A percentile compares a stretch with the other conserved stretches of the same genome.
These are phyloP conservation scores for Funneliformis caledonium DNA, from an alignment of 371 early-diverging fungal genomes.

Conservation along the genomic window DNA sequence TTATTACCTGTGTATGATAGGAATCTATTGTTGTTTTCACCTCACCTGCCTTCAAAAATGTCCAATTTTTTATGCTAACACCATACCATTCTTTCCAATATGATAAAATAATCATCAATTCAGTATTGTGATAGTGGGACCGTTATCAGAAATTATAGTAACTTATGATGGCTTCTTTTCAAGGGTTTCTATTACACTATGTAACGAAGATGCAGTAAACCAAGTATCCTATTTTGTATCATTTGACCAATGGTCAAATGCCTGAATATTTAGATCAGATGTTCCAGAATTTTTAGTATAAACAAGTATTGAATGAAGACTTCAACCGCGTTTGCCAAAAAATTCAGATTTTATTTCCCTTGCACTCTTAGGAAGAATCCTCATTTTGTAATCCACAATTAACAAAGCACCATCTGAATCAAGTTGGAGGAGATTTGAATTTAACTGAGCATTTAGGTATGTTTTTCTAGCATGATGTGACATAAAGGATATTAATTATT, in stretches of 20 bases:
- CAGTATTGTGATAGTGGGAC: not conserved
- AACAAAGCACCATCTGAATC: too few relatives aligned
- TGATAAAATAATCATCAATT: constrained; percentile 1
- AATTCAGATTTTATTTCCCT: too few relatives aligned
- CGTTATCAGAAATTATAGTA: not conserved
- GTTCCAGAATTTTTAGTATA: too few relatives aligned
- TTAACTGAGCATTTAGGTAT: constrained; percentile 7
- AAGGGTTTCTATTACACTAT: not conserved
- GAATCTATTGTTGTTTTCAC: not conserved
- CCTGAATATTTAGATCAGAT: not conserved
- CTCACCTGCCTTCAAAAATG: not conserved
- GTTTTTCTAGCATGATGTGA: not conserved
- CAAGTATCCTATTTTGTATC: not conserved
- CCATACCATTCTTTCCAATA: not conserved
- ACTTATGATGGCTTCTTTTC: not conserved
- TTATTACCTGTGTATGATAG: not conserved
- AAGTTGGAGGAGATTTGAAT: not conserved
- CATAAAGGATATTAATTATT: not conserved
- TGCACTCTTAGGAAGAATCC: not conserved
- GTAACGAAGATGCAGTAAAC: not conserved
- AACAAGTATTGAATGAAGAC: too few relatives aligned
- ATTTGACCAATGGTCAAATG: not conserved
- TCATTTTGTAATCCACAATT: too few relatives aligned
- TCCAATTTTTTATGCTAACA: not conserved
- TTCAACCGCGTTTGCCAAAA: too few relatives aligned